Conservation (phyloP, 2,329 filamentous ascomycete genomes). For the Elsinoe fawcettii region DNA sequence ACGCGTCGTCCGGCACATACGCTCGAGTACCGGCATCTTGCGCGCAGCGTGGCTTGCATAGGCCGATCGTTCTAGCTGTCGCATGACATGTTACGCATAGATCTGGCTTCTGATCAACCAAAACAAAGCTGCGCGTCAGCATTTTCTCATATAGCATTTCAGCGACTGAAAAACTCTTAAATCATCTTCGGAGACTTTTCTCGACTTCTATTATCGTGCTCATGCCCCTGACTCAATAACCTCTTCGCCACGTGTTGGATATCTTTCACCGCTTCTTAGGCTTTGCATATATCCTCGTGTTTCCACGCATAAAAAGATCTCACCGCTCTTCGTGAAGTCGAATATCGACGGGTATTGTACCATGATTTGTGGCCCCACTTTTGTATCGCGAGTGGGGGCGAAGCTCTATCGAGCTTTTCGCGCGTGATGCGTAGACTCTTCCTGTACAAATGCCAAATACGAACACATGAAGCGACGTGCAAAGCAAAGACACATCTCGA, state of each 20-base stretch:
- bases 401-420: neutral
- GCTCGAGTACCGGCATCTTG: neutral
- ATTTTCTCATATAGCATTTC: constrained; percentile 1
- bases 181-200: neutral
- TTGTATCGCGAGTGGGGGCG: neutral
- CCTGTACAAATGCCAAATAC: neutral
- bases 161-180: neutral
- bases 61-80: neutral
- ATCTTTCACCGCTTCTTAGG: neutral
- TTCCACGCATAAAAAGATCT: neutral
- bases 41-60: neutral
- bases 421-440: neutral
- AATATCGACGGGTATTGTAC: constrained; percentile 1
- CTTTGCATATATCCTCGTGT: constrained; percentile 1
- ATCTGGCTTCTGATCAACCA: neutral
- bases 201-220: neutral
- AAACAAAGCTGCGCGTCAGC: neutral
- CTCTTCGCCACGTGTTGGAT: neutral
- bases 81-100: constrained; percentile 3
- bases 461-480: neutral
- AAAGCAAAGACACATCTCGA: neutral
- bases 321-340: constrained; percentile 8
- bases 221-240: neutral
- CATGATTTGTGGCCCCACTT: constrained; percentile 9
- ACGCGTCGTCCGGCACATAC: constrained; percentile 8